phyloP scores from a whole-genome alignment of 2,329 filamentous ascomycete species.

The Atkinsonella hypoxylon region DNA sequence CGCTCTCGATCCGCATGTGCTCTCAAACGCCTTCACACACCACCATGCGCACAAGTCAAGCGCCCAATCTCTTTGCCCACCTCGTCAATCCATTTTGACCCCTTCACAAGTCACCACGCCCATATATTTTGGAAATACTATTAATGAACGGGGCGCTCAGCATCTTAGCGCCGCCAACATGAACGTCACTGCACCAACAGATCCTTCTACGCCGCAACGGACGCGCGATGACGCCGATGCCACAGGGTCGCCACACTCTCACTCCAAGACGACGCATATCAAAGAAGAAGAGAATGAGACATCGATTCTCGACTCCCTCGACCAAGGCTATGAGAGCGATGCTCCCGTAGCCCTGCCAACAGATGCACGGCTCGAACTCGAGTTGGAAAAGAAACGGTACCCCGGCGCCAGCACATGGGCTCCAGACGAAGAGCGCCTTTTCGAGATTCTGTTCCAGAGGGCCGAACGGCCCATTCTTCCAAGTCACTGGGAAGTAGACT shows the following conservation, averaged over 20 bases:
- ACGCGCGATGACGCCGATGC: too few species aligned
- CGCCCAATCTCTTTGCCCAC: too few species aligned
- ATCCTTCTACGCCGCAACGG: neutral
- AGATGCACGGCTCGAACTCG: constrained; percentile 22
- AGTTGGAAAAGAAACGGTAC: constrained; percentile 29
- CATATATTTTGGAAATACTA: too few species aligned
- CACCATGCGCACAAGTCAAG: too few species aligned
- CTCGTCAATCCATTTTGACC: too few species aligned
- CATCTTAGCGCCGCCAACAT: neutral
- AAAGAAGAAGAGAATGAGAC: constrained; percentile 4
- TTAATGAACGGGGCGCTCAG: too few species aligned
- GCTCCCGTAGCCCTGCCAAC: neutral
- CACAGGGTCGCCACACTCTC: too few species aligned
- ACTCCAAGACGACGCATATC: neutral
- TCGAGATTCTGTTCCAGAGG: constrained; percentile 29
- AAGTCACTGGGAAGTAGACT: constrained; percentile 27
- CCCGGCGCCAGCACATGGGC: constrained; percentile 37
- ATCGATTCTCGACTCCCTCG: constrained; percentile 1
- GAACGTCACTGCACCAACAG: neutral
- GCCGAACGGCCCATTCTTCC: constrained; percentile 29
- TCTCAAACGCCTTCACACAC: too few species aligned
- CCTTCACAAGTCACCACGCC: neutral
- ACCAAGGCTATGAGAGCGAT: constrained; percentile 8
- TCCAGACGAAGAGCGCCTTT: constrained; percentile 33
- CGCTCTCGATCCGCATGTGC: too few species aligned